phyloP scores from a whole-genome alignment of 352 stramenopile species.

The Phytophthora pluvialis region DNA sequence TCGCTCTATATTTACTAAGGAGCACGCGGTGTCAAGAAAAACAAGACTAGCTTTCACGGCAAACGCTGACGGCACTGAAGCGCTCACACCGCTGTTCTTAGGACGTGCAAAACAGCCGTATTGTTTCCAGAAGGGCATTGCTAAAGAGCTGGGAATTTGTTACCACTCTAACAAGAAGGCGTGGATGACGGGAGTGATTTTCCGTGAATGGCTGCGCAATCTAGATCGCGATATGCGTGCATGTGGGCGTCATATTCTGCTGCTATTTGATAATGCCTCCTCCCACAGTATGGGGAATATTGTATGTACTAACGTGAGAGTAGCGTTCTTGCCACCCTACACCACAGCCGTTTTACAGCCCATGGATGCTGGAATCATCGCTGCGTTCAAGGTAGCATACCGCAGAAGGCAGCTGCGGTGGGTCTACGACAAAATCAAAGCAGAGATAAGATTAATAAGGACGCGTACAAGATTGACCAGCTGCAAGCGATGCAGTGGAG shows the following conservation, averaged over 20 bases:
- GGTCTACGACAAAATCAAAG: constrained; percentile 2
- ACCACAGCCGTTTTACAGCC: constrained; percentile 1
- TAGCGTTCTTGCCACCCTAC: not conserved
- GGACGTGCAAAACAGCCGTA: not conserved
- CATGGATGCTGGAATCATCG: constrained; percentile 3
- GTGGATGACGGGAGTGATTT: constrained; percentile 5
- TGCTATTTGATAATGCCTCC: constrained; percentile 6
- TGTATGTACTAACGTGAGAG: constrained; percentile 2
- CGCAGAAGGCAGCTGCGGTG: too few relatives aligned
- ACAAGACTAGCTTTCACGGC: not conserved
- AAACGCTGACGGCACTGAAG: not conserved
- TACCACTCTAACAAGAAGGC: constrained; percentile 7
- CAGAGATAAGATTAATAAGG: not conserved
- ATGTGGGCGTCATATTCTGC: not conserved
- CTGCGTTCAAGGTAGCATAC: constrained; percentile 2
- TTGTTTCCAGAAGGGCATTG: constrained; percentile 4
- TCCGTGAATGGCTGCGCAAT: not conserved
- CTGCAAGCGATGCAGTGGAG: not conserved
- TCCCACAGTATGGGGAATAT: not conserved
- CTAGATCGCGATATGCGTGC: constrained; percentile 6
- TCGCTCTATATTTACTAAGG: not conserved
- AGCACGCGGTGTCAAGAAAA: not conserved
- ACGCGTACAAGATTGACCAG: not conserved
- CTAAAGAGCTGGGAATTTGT: not conserved
- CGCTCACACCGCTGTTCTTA: not conserved